Evolutionary conservation across 306 rosid genomes (phyloP).

Genomic region (Arachis stenosperma): DNA sequence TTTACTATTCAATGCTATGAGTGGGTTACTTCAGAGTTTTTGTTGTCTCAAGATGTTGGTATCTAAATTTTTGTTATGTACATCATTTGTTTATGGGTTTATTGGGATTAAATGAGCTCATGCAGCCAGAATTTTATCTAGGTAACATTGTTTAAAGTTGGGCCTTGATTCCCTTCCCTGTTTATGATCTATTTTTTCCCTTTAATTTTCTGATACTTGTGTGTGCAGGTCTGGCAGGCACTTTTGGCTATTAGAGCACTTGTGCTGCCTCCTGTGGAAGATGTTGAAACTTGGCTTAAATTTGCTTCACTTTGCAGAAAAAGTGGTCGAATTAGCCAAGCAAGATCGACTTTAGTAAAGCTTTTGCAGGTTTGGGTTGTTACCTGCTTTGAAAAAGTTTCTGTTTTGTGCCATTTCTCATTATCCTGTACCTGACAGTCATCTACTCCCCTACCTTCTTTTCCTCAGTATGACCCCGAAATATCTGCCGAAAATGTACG

Average conservation of each 20-base stretch:
- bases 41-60: background rate
- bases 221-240: conserved; percentile 83
- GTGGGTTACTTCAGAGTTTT: background rate
- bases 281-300: conserved; percentile 92
- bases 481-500: conserved; percentile 71
- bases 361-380: conserved; percentile 81
- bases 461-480: conserved; percentile 87
- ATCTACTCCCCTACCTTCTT: conserved; percentile 22
- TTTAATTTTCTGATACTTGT: conserved; percentile 38
- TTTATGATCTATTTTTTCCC: conserved; percentile 21
- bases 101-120: conserved; percentile 3
- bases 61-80: background rate
- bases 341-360: conserved; percentile 88
- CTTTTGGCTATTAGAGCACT: conserved; percentile 87
- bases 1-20: conserved; percentile 2
- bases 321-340: conserved; percentile 82
- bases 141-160: conserved; percentile 19
- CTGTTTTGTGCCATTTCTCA: conserved; percentile 18
- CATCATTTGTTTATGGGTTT: background rate
- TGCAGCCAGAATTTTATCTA: conserved; percentile 21
- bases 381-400: conserved; percentile 35
- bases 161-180: conserved; percentile 10
- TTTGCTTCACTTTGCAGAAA: conserved; percentile 90
- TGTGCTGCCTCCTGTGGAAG: conserved; percentile 93
- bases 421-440: conserved; percentile 19